A percentile compares a stretch with the other conserved stretches of the same genome.
These are phyloP conservation scores for Geotrichum bryndzae DNA, from an alignment of 1,139 yeast genomes.

Conservation along the genomic window DNA sequence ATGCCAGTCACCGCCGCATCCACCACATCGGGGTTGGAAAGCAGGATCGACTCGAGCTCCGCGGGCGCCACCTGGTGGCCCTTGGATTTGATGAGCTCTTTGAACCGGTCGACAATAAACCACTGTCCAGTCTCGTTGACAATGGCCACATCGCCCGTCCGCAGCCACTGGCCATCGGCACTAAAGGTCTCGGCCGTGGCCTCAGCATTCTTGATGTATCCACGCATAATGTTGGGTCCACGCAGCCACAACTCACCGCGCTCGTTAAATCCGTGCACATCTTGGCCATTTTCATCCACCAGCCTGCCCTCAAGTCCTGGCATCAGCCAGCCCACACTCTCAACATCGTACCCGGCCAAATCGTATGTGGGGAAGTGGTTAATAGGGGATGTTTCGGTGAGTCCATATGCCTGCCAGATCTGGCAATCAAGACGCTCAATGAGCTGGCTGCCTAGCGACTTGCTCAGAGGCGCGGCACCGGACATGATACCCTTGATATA, in stretches of 20 bases:
- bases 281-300: constrained; percentile 37
- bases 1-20: constrained; percentile 35
- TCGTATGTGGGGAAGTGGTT: constrained; percentile 18
- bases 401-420: constrained; percentile 61
- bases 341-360: constrained; percentile 17
- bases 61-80: constrained; percentile 80
- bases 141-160: constrained; percentile 67
- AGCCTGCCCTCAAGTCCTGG: constrained; percentile 28
- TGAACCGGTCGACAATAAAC: constrained; percentile 61
- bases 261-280: constrained; percentile 42
- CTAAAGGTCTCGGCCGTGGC: constrained; percentile 46
- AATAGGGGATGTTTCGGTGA: constrained; percentile 43
- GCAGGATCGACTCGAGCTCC: constrained; percentile 57
- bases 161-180: constrained; percentile 54
- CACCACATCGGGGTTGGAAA: constrained; percentile 36
- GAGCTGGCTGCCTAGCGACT: constrained; percentile 25
- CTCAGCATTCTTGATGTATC: constrained; percentile 52
- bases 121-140: constrained; percentile 49
- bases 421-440: constrained; percentile 19
- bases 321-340: constrained; percentile 29
- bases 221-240: constrained; percentile 60
- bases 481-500: constrained; percentile 24
- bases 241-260: constrained; percentile 56
- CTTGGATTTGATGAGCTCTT: constrained; percentile 71
- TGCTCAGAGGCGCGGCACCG: constrained; percentile 37